Evolutionary conservation across 208 protist species (phyloP).

Genomic region (Trypanosomatidae sp.): DNA sequence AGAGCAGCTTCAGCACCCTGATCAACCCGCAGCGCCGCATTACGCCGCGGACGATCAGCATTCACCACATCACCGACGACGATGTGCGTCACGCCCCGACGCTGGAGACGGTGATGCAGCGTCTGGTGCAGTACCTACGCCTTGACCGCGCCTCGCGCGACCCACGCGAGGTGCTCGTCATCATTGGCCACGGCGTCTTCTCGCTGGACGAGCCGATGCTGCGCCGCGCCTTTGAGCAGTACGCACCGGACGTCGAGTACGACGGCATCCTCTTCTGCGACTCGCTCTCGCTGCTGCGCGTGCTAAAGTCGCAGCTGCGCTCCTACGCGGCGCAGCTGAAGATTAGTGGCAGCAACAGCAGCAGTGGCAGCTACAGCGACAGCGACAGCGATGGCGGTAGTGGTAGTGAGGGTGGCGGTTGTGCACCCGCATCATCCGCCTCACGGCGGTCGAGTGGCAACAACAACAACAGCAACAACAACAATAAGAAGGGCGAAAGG

Average conservation of each 20-base stretch:
- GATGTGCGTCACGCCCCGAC: constrained; percentile 44
- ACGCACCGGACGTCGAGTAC: constrained; percentile 12
- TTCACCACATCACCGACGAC: constrained; percentile 80
- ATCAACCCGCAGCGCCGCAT: constrained; percentile 61
- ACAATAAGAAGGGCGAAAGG: not conserved
- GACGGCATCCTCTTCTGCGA: constrained; percentile 78
- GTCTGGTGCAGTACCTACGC: constrained; percentile 51
- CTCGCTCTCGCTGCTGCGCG: constrained; percentile 45
- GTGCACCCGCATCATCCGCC: no score
- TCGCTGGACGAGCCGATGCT: constrained; percentile 76
- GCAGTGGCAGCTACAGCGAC: not conserved
- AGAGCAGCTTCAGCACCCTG: constrained; percentile 56
- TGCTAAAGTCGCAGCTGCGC: constrained; percentile 24
- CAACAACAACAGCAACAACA: not conserved
- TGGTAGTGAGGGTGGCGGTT: no score
- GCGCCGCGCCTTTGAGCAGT: constrained; percentile 32
- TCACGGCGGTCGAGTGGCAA: not conserved
- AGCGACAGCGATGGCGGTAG: no score
- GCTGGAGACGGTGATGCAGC: constrained; percentile 25
- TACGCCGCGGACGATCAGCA: constrained; percentile 34
- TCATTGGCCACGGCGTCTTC: constrained; percentile 82
- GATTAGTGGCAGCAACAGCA: not conserved
- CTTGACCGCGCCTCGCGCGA: constrained; percentile 20
- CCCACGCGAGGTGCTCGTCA: constrained; percentile 40
- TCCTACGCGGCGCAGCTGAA: not conserved